These are phyloP conservation scores for Phytophthora cajani DNA, from an alignment of 352 stramenopile genomes.

Conservation along the genomic window DNA sequence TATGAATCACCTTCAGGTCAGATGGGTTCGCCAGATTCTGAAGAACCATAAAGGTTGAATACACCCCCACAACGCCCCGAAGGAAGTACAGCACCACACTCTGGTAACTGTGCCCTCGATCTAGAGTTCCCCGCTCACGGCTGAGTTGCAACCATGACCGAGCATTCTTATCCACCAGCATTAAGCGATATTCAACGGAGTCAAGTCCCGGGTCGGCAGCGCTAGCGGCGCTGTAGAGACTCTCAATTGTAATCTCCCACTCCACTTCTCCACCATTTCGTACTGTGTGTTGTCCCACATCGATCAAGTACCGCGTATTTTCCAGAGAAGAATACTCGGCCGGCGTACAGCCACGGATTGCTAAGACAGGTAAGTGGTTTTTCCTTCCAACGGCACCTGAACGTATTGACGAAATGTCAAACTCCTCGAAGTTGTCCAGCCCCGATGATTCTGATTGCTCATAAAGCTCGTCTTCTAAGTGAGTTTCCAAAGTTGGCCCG, in stretches of 20 bases:
- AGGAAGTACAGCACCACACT: constrained; percentile 87
- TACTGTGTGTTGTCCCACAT: constrained; percentile 88
- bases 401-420: constrained; percentile 74
- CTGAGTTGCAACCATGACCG: constrained; percentile 85
- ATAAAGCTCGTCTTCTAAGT: constrained; percentile 45
- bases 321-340: constrained; percentile 84
- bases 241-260: constrained; percentile 90
- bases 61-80: constrained; percentile 81
- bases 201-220: constrained; percentile 48
- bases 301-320: constrained; percentile 85
- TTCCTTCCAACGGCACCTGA: constrained; percentile 45
- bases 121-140: constrained; percentile 78
- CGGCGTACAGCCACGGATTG: constrained; percentile 82
- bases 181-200: constrained; percentile 79
- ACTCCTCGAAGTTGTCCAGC: constrained; percentile 82
- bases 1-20: constrained; percentile 89
- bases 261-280: constrained; percentile 88
- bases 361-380: constrained; percentile 66
- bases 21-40: constrained; percentile 84
- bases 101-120: constrained; percentile 78
- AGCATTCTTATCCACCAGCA: constrained; percentile 75
- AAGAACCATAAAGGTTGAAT: constrained; percentile 87
- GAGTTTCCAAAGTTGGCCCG: constrained; percentile 42
- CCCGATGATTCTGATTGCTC: constrained; percentile 51
- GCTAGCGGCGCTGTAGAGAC: constrained; percentile 55